These are phyloP conservation scores for Mediolabrus comicus DNA, from an alignment of 108 stramenopile species.

Conservation along the genomic window DNA sequence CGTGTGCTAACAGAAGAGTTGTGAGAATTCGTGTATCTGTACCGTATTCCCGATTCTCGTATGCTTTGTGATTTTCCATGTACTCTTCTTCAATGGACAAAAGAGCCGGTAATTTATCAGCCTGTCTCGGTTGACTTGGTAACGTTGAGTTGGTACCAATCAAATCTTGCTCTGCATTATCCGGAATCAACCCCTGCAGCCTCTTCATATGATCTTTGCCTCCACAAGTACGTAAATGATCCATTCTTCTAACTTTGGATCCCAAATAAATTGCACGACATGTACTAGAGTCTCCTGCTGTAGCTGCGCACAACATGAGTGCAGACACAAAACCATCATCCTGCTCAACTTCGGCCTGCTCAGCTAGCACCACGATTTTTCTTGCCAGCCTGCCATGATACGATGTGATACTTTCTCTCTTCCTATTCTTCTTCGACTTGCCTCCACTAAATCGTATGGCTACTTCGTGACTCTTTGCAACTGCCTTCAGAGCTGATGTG, in stretches of 20 bases:
- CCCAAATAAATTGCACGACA: constrained; percentile 82
- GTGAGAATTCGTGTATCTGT: constrained; percentile 64
- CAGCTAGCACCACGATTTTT: constrained; percentile 72
- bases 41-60: constrained; percentile 75
- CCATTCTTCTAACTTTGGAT: constrained; percentile 66
- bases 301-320: constrained; percentile 78
- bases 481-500: constrained; percentile 68
- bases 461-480: constrained; percentile 69
- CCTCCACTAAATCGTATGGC: constrained; percentile 74
- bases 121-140: constrained; percentile 12
- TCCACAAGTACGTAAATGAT: constrained; percentile 79
- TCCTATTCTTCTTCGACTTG: constrained; percentile 53
- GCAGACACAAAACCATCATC: constrained; percentile 83
- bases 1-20: constrained; percentile 66
- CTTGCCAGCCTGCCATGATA: constrained; percentile 83
- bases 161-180: constrained; percentile 19
- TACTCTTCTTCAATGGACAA: constrained; percentile 38
- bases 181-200: constrained; percentile 40
- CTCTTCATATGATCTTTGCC: constrained; percentile 50
- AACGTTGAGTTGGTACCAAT: not conserved
- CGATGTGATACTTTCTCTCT: constrained; percentile 63
- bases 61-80: constrained; percentile 35
- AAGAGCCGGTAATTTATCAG: constrained; percentile 3
- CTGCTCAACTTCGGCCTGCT: constrained; percentile 75
- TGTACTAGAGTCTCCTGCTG: constrained; percentile 82